Evolutionary conservation across 352 stramenopile genomes (phyloP).

Genomic region (Aphanomyces invadans): DNA sequence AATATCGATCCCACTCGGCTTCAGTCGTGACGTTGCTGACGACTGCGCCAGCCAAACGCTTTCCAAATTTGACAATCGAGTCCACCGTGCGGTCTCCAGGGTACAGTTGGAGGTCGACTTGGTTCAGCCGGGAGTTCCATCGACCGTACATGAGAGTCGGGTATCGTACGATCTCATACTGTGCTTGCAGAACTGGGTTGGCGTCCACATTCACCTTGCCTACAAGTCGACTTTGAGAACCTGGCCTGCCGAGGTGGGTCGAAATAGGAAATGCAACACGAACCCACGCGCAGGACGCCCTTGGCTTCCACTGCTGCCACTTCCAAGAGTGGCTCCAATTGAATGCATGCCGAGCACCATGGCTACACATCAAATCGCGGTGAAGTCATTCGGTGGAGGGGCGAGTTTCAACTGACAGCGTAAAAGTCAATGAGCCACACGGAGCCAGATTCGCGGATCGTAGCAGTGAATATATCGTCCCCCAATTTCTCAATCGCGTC

Average conservation of each 20-base stretch:
- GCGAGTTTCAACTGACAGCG: background rate
- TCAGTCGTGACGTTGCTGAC: background rate
- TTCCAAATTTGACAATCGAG: constrained; percentile 6
- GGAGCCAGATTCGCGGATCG: background rate
- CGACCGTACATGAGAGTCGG: constrained; percentile 11
- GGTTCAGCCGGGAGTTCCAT: constrained; percentile 1
- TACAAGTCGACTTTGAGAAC: background rate
- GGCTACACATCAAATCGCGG: background rate
- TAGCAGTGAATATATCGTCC: background rate
- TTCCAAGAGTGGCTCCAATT: background rate
- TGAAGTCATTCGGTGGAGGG: background rate
- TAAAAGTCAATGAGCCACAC: constrained; percentile 17
- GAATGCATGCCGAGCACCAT: constrained; percentile 6
- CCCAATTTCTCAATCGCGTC: background rate
- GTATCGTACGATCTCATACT: constrained; percentile 12
- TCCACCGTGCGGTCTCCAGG: constrained; percentile 1
- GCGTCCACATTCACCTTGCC: constrained; percentile 8
- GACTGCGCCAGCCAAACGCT: background rate
- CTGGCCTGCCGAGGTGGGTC: too few relatives aligned
- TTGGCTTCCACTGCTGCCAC: background rate
- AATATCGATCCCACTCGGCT: background rate
- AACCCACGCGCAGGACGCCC: background rate
- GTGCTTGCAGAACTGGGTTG: background rate
- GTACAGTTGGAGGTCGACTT: background rate
- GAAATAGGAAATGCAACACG: background rate